Evolutionary conservation across 1,284 basidiomycete genomes (phyloP).

Genomic region (Melanopsichium pennsylvanicum): DNA sequence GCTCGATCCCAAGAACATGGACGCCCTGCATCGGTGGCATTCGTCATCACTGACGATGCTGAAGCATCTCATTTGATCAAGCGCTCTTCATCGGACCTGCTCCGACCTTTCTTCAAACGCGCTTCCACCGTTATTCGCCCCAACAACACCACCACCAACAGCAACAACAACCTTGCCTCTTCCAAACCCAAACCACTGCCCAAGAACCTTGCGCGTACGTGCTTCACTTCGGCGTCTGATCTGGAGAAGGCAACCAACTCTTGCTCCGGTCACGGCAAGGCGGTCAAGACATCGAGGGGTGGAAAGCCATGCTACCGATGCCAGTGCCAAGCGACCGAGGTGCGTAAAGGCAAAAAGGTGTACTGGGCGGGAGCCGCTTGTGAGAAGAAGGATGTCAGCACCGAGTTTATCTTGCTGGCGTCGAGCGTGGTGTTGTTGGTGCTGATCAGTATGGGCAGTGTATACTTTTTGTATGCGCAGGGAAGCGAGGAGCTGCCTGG

Average conservation of each 20-base stretch:
- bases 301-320: conserved; percentile 57
- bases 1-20: conserved; percentile 23
- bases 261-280: conserved; percentile 57
- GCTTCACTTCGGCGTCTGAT: conserved; percentile 39
- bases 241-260: conserved; percentile 49
- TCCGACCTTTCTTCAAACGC: conserved; percentile 28
- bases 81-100: conserved; percentile 18
- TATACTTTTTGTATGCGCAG: conserved; percentile 48
- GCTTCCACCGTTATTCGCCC: conserved; percentile 7
- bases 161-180: neutral
- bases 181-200: conserved; percentile 12
- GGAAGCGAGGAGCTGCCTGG: conserved; percentile 52
- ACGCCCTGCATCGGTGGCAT: conserved; percentile 28
- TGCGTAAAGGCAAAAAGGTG: conserved; percentile 31
- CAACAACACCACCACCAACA: neutral
- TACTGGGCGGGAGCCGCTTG: conserved; percentile 60
- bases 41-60: conserved; percentile 31
- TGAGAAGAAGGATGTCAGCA: conserved; percentile 59
- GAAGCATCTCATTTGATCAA: conserved; percentile 3
- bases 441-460: conserved; percentile 33
- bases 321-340: conserved; percentile 48
- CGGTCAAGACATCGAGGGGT: conserved; percentile 45
- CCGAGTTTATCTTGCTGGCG: conserved; percentile 51
- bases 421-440: conserved; percentile 47
- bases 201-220: conserved; percentile 38